Base-by-base conservation (phyloP, 768 basidiomycete species). In the Hirschioporus abietinus region DNA sequence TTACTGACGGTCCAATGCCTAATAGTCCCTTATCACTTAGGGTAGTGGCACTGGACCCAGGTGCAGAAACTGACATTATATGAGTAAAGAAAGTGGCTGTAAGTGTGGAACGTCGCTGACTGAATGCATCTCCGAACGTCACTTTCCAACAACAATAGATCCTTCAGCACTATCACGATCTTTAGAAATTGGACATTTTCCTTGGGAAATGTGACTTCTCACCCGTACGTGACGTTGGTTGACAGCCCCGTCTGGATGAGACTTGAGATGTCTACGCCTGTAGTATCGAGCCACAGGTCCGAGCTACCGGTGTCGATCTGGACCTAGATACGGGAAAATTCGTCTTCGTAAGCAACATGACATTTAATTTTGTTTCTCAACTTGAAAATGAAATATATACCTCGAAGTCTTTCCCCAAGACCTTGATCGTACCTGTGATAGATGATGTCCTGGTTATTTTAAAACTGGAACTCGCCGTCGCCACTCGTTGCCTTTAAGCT, bases 271-370 rank as follows among this genome's bases (percentile, higher is more conserved):
- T 52, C 42, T 52, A 52, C 4, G 20, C 42, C 42, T 61, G 60
- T 34, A 12, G 60, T 61, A 23, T 61, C 60, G 23, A 82, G 73
- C 86, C 88, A 90, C 20, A 88, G 77, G 72, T 91, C 90, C 36
- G 84, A 78, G 8, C 85, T 87, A 63, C 89, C 88, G 4, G 89
- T 90, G 74, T 91, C 90, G 69, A 90, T 77, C 73, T 88, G 84
- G 35, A 90, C 80, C 2, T n/a, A n/a, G n/a, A n/a, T 61, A 61
- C 1, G 20, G 2, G 20, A 1, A 24, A 1, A 61, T 12, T 30
- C 30, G 30, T 30, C 30, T 30, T 30, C 30, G 30, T 30, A 30
- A 20, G 42, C 12, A 52, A 5, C 20, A 52, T 3, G 7, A 36
- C 35, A 36, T 36, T 7, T 15, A 36, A n/a, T n/a, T n/a, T n/a